Evolutionary conservation across 2,329 filamentous ascomycete species (phyloP).

Genomic region (Fusarium buxicola): DNA sequence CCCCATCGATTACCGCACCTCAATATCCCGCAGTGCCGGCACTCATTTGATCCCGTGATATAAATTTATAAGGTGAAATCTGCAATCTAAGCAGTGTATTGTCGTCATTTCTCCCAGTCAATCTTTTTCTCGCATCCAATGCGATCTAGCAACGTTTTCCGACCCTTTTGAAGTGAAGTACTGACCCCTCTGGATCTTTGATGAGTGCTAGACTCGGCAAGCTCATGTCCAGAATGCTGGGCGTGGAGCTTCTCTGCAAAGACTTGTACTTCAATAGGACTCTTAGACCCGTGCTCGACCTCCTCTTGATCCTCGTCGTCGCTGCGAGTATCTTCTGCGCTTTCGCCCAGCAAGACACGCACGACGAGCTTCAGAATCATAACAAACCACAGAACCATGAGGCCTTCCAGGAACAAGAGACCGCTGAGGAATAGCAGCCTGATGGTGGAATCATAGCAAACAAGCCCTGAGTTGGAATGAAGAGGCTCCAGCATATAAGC

Average conservation of each 20-base stretch:
- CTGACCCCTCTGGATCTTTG: constrained; percentile 68
- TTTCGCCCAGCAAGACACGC: constrained; percentile 79
- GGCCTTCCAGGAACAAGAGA: constrained; percentile 79
- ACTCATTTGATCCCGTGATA: background rate
- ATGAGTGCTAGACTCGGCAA: constrained; percentile 65
- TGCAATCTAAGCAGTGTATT: too few relatives aligned
- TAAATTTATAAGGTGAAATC: too few relatives aligned
- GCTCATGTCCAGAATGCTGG: constrained; percentile 51
- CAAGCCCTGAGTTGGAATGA: constrained; percentile 72
- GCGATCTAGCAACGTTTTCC: constrained; percentile 81
- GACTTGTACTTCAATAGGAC: constrained; percentile 76
- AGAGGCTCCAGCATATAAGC: constrained; percentile 80
- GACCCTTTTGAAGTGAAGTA: constrained; percentile 75
- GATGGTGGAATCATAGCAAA: constrained; percentile 83
- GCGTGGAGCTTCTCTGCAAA: constrained; percentile 74
- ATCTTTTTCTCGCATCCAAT: constrained; percentile 86
- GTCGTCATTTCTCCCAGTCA: constrained; percentile 49
- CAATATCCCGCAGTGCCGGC: too few relatives aligned
- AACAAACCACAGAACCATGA: constrained; percentile 88
- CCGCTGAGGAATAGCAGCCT: constrained; percentile 82
- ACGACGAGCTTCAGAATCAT: constrained; percentile 72
- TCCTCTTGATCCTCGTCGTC: constrained; percentile 73
- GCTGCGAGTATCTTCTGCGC: constrained; percentile 87
- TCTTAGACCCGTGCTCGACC: constrained; percentile 61
- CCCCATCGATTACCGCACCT: too few relatives aligned